Evolutionary conservation across 192 early-diverging fungal genomes (phyloP).

Genomic region (Gorgonomyces haynaldii): DNA sequence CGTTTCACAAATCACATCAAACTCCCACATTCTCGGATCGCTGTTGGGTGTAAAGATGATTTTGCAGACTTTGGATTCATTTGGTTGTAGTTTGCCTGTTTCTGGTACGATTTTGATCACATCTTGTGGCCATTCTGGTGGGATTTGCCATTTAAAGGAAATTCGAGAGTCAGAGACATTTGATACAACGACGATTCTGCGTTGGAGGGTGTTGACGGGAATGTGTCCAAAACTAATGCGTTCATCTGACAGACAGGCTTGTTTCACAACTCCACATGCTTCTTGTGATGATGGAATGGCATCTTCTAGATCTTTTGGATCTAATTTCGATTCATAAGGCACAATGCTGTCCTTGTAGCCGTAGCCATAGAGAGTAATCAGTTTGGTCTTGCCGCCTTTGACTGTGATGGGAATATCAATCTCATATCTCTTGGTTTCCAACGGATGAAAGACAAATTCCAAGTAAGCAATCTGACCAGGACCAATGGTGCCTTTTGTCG

Average conservation of each 20-base stretch:
- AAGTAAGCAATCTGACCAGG: slow-evolving; percentile 27
- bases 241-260: slow-evolving; percentile 16
- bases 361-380: slow-evolving; percentile 33
- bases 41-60: slow-evolving; percentile 21
- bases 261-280: slow-evolving; percentile 4
- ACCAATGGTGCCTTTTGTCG: slow-evolving; percentile 18
- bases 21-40: slow-evolving; percentile 16
- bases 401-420: slow-evolving; percentile 36
- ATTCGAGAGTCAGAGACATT: slow-evolving; percentile 22
- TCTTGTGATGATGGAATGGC: slow-evolving; percentile 27
- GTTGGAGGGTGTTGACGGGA: slow-evolving; percentile 21
- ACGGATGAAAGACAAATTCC: slow-evolving; percentile 39
- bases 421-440: slow-evolving; percentile 36
- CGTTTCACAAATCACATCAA: slow-evolving; percentile 34
- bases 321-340: neutral
- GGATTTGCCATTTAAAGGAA: slow-evolving; percentile 35
- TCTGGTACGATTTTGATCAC: slow-evolving; percentile 23
- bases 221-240: slow-evolving; percentile 41
- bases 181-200: slow-evolving; percentile 29
- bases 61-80: slow-evolving; percentile 31
- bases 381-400: slow-evolving; percentile 28
- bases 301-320: slow-evolving; percentile 17
- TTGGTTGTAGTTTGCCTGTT: slow-evolving; percentile 15
- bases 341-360: slow-evolving; percentile 19
- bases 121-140: slow-evolving; percentile 10